Evolutionary conservation across 805 yeast species (phyloP), one percentile per base, ranked within the genome.

Genomic region (Phaffomyces antillensis): DNA sequence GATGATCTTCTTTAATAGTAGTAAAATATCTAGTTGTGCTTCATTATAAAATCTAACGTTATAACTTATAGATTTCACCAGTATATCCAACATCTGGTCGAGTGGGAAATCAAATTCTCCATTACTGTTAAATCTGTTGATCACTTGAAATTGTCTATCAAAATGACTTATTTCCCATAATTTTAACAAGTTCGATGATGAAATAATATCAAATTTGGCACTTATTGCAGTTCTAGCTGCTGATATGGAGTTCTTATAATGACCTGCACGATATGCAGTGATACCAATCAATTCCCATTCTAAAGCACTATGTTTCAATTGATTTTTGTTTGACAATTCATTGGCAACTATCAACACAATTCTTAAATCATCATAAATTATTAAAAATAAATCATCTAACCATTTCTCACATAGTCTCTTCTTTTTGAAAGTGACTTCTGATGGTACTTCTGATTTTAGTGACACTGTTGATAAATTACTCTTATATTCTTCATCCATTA

Each of bases 251-350:
- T 73, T 72, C 39, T 67, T 68, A 56, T 60, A 76, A 49, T 73
- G 70, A 52, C 71, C 72, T 2, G 75, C 70, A 50, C 77, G 66
- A 40, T 66, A 61, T 30, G 75, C 66, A 18, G 82, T 71, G 8
- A 77, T 63, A 0, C 90, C 91, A 39, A 83, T 67, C 50, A 83
- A 63, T 54, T 81, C 85, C 91, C 91, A 85, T 57, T 85, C 88
- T 24, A 83, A 59, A 0, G 86, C 83, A 55, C 81, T 76, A 52
- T 79, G 81, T 44, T 67, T 70, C 13, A 68, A 36, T 30, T 48
- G 55, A 11, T 50, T 52, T 34, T 49, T 48, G 11, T 51, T 52
- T 6, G 45, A 20, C 5, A 61, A 46, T 42, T 63, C 65, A 41
- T 56, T 59, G 40, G 63, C 67, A 51, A 65, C 64, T 47, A 50